Conservation (phyloP, 257 asterid genomes). For the Solanum habrochaites region DNA sequence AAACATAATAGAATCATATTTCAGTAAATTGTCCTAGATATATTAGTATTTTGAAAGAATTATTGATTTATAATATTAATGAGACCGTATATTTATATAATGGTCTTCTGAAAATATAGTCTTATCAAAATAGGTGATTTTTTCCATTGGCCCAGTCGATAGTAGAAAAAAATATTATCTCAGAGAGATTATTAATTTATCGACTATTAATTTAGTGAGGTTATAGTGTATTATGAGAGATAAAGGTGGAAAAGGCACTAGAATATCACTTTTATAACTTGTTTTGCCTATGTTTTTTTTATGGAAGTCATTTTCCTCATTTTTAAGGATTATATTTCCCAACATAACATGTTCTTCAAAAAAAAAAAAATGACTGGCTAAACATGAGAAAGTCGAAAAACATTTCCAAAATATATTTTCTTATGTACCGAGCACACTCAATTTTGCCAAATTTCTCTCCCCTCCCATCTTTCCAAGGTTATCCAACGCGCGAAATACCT, state of each 20-base stretch:
- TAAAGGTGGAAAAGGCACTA: not conserved
- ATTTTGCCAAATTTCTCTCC: not conserved
- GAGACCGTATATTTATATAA: not conserved
- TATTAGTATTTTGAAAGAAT: too few relatives aligned
- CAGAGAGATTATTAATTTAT: too few relatives aligned
- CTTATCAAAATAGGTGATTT: too few relatives aligned
- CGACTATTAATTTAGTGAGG: not conserved
- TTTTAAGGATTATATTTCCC: not conserved
- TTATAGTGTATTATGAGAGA: not conserved
- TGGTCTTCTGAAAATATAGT: not conserved
- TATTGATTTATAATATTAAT: too few relatives aligned
- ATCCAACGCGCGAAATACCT: not conserved
- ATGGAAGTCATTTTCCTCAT: not conserved
- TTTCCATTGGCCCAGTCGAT: not conserved
- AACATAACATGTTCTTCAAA: not conserved
- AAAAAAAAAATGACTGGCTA: too few relatives aligned
- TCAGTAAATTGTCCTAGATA: not conserved
- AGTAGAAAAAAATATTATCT: not conserved
- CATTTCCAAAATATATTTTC: too few relatives aligned
- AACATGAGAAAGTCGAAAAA: not conserved
- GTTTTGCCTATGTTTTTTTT: not conserved
- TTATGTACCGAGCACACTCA: not conserved
- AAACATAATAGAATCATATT: not conserved
- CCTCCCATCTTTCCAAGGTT: not conserved
- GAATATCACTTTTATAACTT: not conserved